phyloP scores from a whole-genome alignment of 495 filamentous ascomycete genomes.

The Podospora pseudocomata region DNA sequence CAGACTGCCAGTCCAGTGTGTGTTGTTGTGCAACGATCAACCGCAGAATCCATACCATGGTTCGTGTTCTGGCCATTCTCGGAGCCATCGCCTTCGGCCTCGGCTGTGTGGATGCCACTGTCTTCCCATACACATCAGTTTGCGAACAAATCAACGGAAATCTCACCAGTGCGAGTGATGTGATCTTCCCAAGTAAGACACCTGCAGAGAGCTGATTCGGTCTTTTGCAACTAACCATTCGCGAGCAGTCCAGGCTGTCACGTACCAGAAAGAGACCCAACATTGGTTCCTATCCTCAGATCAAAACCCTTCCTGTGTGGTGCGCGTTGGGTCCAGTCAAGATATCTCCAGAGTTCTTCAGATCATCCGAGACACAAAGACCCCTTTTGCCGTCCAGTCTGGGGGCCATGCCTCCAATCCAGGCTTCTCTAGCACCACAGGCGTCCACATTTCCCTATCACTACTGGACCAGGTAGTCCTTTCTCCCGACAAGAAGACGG shows the following conservation, averaged over 20 bases:
- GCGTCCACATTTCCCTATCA: constrained; percentile 33
- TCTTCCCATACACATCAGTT: not conserved
- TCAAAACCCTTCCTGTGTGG: constrained; percentile 21
- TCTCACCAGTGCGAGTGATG: not conserved
- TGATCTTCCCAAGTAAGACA: not conserved
- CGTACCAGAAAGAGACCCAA: not conserved
- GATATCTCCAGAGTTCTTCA: constrained; percentile 27
- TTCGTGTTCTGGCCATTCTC: not conserved
- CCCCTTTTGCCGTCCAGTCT: constrained; percentile 43
- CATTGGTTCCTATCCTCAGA: constrained; percentile 30
- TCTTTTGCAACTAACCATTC: not conserved
- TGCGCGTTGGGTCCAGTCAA: constrained; percentile 11
- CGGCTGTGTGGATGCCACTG: not conserved
- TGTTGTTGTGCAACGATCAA: not conserved
- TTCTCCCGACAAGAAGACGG: constrained; percentile 38
- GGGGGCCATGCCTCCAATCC: constrained; percentile 41
- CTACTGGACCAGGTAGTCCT: constrained; percentile 28
- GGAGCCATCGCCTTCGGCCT: not conserved
- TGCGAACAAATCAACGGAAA: not conserved
- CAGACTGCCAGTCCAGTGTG: not conserved
- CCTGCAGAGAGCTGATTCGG: not conserved
- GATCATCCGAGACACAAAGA: constrained; percentile 18
- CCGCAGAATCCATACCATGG: not conserved
- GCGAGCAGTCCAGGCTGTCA: constrained; percentile 2
- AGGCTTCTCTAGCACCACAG: constrained; percentile 29